Evolutionary conservation across 1,284 basidiomycete genomes (phyloP), one percentile per base, ranked within the genome.

Genomic region (Thelephora terrestris): DNA sequence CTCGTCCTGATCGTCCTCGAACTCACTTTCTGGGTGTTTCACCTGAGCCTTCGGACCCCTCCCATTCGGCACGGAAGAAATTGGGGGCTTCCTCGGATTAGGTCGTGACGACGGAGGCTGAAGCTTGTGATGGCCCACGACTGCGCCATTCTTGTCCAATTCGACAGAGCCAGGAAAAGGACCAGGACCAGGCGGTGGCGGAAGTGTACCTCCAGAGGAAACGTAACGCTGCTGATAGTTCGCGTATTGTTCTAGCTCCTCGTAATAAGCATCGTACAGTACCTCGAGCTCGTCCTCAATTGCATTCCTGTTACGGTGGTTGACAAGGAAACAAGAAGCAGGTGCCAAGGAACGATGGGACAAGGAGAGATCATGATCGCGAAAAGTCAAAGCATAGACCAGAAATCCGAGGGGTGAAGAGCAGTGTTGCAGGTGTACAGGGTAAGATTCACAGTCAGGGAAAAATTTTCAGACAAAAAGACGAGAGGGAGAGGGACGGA

Each of bases 231-330:
- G 86, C 76, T 97, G 91, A 71, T 94, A 90, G 69, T 91, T 87
- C 67, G 93, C 94, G 78, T 98, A 98, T 73, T 89, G 85, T 78
- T 97, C 91, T 71, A 99, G 85, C 76, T 98, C 94, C 68, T 96
- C 91, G 79, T 98, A 98, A 79, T 99, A 99, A 73, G 92, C 91
- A 76, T 96, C 92, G 77, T 99, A 98, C 70, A 98, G 84, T 73
- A 93, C 90, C 75, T 97, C 91, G 67, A 99, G 84, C 76, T 99
- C 95, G 72, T 92, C 90, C 76, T 98, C 96, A 71, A 99, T 98
- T 59, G 94, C 93, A 71, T 86, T 83, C 58, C 90, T 91, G 63
- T 61, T 50, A 51, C 51, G 52, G 45, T 44, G 45, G 46, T 32
- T 25, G 27, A 36, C 23, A 38, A 29, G 37, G 35, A n/a, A 24